Evolutionary conservation across 2,329 filamentous ascomycete genomes (phyloP).

Genomic region (Cytospora mali): DNA sequence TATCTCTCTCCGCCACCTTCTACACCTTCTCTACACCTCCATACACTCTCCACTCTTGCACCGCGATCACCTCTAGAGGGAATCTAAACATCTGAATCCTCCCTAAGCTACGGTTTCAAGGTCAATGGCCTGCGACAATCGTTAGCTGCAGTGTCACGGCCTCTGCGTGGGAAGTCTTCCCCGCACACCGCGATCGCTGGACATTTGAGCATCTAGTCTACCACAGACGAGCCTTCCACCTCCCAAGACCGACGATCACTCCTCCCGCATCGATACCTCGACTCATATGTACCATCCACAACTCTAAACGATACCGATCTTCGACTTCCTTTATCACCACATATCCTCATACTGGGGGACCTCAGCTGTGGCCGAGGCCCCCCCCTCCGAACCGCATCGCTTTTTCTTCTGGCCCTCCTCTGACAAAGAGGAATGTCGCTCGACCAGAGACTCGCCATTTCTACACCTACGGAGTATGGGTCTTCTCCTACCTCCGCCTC

Average conservation of each 20-base stretch:
- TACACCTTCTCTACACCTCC: constrained; percentile 7
- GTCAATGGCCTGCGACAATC: constrained; percentile 62
- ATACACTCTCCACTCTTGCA: not conserved
- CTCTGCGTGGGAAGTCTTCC: constrained; percentile 40
- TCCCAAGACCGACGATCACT: constrained; percentile 29
- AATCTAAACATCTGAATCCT: not conserved
- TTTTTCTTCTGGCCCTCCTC: not conserved
- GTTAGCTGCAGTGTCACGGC: constrained; percentile 59
- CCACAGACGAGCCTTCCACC: constrained; percentile 5
- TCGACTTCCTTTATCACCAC: not conserved
- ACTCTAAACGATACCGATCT: not conserved
- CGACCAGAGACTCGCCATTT: constrained; percentile 16
- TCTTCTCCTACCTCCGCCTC: constrained; percentile 32
- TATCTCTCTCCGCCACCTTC: not conserved
- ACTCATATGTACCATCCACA: not conserved
- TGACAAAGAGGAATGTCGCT: constrained; percentile 33
- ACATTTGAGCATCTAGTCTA: not conserved
- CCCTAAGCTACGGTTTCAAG: constrained; percentile 26
- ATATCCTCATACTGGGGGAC: constrained; percentile 2
- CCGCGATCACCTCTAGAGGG: not conserved
- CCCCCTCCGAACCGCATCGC: constrained; percentile 10
- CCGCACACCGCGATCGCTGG: constrained; percentile 35
- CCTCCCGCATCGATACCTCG: constrained; percentile 6
- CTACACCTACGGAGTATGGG: constrained; percentile 39
- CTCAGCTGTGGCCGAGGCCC: constrained; percentile 33